A percentile compares a stretch with the other conserved stretches of the same genome.
These are phyloP conservation scores for Beauveria varroae DNA, from an alignment of 2,329 filamentous ascomycete species.

Conservation along the genomic window DNA sequence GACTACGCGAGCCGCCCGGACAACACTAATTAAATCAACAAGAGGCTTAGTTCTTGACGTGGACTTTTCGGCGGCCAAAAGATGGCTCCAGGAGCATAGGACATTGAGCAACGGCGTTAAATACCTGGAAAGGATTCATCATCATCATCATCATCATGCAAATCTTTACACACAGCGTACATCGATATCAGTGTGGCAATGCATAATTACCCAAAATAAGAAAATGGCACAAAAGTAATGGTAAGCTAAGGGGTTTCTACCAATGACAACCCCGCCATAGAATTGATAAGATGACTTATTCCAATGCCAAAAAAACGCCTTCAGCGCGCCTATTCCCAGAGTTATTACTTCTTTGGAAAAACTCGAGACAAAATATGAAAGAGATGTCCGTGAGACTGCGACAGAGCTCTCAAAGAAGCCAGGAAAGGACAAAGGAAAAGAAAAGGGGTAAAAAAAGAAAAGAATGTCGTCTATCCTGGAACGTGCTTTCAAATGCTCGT, in stretches of 20 bases:
- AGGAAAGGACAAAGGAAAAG: background rate
- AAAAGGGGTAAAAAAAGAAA: constrained; percentile 2
- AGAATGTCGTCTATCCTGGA: background rate
- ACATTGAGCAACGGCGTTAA: no score
- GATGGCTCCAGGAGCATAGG: no score
- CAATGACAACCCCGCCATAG: background rate
- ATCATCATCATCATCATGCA: no score
- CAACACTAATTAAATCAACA: no score
- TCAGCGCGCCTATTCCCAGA: background rate
- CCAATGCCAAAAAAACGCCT: constrained; percentile 4
- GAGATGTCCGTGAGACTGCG: background rate
- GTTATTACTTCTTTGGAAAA: background rate
- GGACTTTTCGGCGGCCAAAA: no score
- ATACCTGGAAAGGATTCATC: no score
- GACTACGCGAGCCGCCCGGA: no score
- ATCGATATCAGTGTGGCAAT: background rate
- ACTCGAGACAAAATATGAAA: background rate
- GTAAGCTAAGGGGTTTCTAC: background rate
- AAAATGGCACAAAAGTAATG: background rate
- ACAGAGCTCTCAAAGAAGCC: background rate
- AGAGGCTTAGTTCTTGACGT: no score
- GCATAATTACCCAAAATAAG: background rate
- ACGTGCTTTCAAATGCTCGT: background rate
- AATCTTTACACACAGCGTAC: no score
- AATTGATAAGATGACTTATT: background rate